Conservation (phyloP, 495 filamentous ascomycete species). For the Penicillium diatomitis region DNA sequence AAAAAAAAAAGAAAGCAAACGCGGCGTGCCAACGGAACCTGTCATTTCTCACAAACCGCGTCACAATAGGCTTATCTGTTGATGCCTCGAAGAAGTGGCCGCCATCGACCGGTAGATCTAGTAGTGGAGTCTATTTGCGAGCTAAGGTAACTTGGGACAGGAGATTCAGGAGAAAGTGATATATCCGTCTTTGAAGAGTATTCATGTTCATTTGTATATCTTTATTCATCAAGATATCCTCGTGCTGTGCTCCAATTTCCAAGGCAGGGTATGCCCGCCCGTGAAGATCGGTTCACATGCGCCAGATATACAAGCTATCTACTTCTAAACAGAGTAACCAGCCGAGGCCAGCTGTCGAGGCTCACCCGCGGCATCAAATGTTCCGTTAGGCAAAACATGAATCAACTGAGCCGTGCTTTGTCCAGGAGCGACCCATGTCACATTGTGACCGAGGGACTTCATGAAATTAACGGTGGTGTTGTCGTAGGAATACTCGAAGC, state of each 20-base stretch:
- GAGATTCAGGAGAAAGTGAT: no score
- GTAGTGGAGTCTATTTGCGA: no score
- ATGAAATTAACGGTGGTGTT: constrained; percentile 57
- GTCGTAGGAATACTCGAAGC: constrained; percentile 64
- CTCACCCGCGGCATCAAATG: constrained; percentile 68
- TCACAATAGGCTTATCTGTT: not conserved
- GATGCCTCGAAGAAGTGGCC: not conserved
- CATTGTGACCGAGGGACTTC: constrained; percentile 57
- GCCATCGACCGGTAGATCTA: not conserved
- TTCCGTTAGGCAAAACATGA: constrained; percentile 58
- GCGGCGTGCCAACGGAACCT: not conserved
- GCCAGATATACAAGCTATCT: not conserved
- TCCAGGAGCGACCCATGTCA: constrained; percentile 58
- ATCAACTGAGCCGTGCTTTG: constrained; percentile 65
- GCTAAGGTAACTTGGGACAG: no score
- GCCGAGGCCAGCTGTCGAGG: constrained; percentile 67
- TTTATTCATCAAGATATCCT: no score
- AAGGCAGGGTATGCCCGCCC: not conserved
- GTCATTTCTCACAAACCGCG: not conserved
- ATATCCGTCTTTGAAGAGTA: no score
- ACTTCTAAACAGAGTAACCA: constrained; percentile 53
- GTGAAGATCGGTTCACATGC: not conserved
- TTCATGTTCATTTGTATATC: no score
- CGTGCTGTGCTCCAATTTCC: not conserved
- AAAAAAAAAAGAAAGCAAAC: not conserved